Evolutionary conservation across 2,329 filamentous ascomycete genomes (phyloP), one percentile per base, ranked within the genome.

Genomic region (Xylaria sp.): DNA sequence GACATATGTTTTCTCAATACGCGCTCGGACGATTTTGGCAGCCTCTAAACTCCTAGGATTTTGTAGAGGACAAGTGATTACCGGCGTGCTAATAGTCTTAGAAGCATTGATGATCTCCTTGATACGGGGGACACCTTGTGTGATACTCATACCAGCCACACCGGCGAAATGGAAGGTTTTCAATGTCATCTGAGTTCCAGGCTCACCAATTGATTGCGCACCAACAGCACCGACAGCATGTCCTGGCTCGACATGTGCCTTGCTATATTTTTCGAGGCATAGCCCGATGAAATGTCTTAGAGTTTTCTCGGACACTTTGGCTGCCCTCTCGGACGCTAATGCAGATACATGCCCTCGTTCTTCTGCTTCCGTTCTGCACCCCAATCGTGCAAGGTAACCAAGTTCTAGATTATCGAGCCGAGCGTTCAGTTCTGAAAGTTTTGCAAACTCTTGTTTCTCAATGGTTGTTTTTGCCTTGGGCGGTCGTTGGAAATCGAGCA

Each of bases 71-170:
- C 96, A 98, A 6, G 89, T 90, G 74, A 99, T 97, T 78, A 99
- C 92, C 0, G 96, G 96, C 0, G 96, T 99, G 80, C 92, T 97
- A 81, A 99, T 99, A 59, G 86, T 85, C 80, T 94, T 97, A 9
- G 94, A 97, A 6, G 96, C 96, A 82, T 99, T 99, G 89, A 99
- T 99, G 74, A 99, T 99, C 86, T 99, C 96, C 83, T 99, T 99
- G 85, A 99, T 99, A 90, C 96, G 95, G 1, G 96, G 96, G 7
- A 99, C 96, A 92, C 96, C 96, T 78, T 98, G 94, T 0, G 96
- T 99, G 78, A 99, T 97, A 87, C 94, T 97, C 96, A 99, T 98
- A 80, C 95, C 95, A 52, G 96, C 96, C 72, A 99, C 96, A 92
- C 96, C 96, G 79, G 96, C 96, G 85, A 99, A 99, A 92, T 98